These are phyloP conservation scores for Penicillium silybi DNA, from an alignment of 495 filamentous ascomycete genomes.

Conservation along the genomic window DNA sequence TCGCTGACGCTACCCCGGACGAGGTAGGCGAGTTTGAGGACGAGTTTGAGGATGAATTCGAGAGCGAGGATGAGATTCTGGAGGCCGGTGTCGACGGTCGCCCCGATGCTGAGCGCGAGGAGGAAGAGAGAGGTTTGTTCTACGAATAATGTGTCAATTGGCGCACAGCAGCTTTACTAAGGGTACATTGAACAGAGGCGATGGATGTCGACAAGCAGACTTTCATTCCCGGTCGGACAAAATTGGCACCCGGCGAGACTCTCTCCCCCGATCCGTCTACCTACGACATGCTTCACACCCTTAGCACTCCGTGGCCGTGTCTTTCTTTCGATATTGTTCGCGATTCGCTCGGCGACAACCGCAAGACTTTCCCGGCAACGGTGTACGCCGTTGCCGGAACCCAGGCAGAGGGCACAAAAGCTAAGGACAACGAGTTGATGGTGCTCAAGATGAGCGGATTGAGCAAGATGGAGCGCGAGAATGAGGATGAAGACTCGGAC, in stretches of 20 bases:
- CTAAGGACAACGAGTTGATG: constrained; percentile 87
- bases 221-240: constrained; percentile 88
- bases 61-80: constrained; percentile 92
- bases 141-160: neutral
- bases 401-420: constrained; percentile 70
- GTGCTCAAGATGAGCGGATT: constrained; percentile 93
- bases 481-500: constrained; percentile 69
- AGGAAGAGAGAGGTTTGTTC: constrained; percentile 64
- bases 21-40: constrained; percentile 92
- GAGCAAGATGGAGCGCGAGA: constrained; percentile 75
- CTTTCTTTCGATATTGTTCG: constrained; percentile 90
- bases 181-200: constrained; percentile 43
- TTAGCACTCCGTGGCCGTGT: constrained; percentile 92
- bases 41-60: constrained; percentile 94
- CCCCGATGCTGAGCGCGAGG: constrained; percentile 88
- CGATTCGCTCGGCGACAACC: constrained; percentile 84
- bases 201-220: constrained; percentile 93
- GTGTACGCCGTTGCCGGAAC: constrained; percentile 93
- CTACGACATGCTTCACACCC: constrained; percentile 92
- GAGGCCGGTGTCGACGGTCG: constrained; percentile 92
- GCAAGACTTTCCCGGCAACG: constrained; percentile 85
- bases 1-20: constrained; percentile 40
- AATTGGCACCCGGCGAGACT: constrained; percentile 82
- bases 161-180: neutral
- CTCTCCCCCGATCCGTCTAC: constrained; percentile 84